Evolutionary conservation across 805 yeast genomes (phyloP).

Genomic region (Starmera dryadoides): DNA sequence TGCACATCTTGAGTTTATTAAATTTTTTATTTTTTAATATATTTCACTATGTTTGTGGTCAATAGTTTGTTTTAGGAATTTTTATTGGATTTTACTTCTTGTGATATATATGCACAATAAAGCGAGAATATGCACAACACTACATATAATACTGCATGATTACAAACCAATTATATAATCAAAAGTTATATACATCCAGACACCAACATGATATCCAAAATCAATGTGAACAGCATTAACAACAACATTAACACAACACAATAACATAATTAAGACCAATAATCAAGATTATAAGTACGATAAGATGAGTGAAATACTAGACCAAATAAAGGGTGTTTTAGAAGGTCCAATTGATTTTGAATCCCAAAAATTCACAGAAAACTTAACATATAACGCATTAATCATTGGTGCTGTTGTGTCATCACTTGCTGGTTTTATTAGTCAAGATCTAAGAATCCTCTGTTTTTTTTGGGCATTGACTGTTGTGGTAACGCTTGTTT

Average conservation of each 20-base stretch:
- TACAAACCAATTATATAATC: not conserved
- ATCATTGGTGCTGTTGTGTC: conserved; percentile 25
- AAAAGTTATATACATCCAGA: not conserved
- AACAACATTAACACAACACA: not conserved
- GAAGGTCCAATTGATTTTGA: conserved; percentile 27
- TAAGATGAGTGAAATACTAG: conserved; percentile 25
- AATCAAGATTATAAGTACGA: conserved; percentile 14
- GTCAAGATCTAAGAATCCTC: conserved; percentile 35
- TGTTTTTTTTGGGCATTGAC: conserved; percentile 32
- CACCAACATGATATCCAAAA: not conserved
- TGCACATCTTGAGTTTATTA: no score
- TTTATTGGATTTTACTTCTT: no score
- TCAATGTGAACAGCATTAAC: no score
- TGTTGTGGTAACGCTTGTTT: conserved; percentile 24
- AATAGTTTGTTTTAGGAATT: no score
- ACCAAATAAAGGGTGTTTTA: conserved; percentile 18
- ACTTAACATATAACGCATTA: conserved; percentile 11
- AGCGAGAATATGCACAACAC: no score
- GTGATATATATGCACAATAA: no score
- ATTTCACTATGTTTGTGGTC: no score
- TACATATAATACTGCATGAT: no score
- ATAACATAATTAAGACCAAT: not conserved
- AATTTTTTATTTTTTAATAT: no score
- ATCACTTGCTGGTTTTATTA: conserved; percentile 39
- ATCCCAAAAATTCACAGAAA: conserved; percentile 19